Base-by-base conservation (phyloP, 352 stramenopile genomes). In the Pythium volutum region DNA sequence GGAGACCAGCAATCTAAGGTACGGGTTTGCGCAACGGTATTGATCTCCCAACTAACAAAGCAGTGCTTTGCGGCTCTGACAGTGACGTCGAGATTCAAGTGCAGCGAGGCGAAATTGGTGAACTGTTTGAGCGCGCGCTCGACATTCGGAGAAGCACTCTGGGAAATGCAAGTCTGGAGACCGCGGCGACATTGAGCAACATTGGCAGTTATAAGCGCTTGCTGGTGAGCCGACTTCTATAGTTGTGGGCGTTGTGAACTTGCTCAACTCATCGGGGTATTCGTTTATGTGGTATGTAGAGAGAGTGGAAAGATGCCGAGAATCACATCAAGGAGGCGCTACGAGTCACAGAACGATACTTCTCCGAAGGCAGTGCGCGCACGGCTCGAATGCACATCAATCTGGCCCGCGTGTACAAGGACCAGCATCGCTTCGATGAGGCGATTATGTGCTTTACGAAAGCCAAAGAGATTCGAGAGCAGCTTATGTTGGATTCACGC, bases 191-290 rank as follows among this genome's bases (percentile, higher is more conserved):
- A 14, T 56, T 93, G 7, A 93, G 88, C 66, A 93, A 93, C 50
- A 87, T 93, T 26, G 84, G 84, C 34, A 93, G 88, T 63, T 89
- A 88, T 70, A 91, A 91, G 63, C 79, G 81, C 26, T 64, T 88
- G 12, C 70, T 79, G 67, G 81, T 93, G 60, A 43, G 65, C 64
- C 22, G 29, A 18, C n/a, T 55, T 47, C 6, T 6, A 22, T 45
- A 25, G 11, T n/a, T 49, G 2, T 18, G 18, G 6, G 4, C 27
- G 1, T 5, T 52, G 23, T 10, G 1, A 39, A 7, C 6, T 12
- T 33, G 1, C 18, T 60, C 3, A 41, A 4, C 48, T 36, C 18
- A 22, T 36, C 10, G 48, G 3, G 18, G 31, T 15, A 36, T 15
- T 36, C 31, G 31, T 56, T 36, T 10, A 22, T 36, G 25, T 58